A percentile compares a stretch with the other conserved stretches of the same genome.
phyloP scores from a whole-genome alignment of 2,329 filamentous ascomycete genomes.

The Graphiopsis chlorocephala region DNA sequence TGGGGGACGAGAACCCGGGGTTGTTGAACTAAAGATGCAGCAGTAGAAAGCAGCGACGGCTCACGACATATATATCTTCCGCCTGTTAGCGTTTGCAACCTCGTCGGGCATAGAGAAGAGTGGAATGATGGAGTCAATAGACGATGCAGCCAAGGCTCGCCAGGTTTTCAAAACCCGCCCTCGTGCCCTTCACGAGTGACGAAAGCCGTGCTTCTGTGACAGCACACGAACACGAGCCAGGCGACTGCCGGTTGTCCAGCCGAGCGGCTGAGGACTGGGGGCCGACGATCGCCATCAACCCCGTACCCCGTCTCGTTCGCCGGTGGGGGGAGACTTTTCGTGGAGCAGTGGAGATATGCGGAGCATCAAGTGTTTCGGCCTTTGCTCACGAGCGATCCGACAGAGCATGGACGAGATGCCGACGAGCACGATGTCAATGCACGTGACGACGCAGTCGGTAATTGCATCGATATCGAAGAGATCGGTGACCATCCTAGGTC shows the following conservation, averaged over 20 bases:
- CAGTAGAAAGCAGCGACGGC: not conserved
- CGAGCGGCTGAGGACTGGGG: not conserved
- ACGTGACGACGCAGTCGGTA: not conserved
- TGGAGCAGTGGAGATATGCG: slow-evolving; percentile 1
- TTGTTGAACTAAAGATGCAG: not conserved
- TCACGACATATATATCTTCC: slow-evolving; percentile 7
- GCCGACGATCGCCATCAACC: not conserved
- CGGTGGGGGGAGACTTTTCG: not conserved
- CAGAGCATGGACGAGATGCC: not conserved
- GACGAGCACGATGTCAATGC: not conserved
- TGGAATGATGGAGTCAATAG: not conserved
- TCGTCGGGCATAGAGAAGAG: not conserved
- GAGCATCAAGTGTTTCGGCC: not conserved
- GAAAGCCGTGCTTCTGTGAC: not conserved
- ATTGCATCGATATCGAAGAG: not conserved
- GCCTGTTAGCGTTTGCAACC: not conserved
- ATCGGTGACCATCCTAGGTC: not conserved
- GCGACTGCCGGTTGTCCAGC: not conserved
- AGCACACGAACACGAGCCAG: not conserved
- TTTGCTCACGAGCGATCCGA: not conserved
- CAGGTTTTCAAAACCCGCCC: slow-evolving; percentile 7
- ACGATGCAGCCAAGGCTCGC: not conserved
- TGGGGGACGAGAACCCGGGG: slow-evolving; percentile 1
- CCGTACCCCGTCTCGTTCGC: not conserved
- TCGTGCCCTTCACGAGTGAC: not conserved